Base-by-base conservation (phyloP, 192 early-diverging fungal genomes). In the Endogone sp. region DNA sequence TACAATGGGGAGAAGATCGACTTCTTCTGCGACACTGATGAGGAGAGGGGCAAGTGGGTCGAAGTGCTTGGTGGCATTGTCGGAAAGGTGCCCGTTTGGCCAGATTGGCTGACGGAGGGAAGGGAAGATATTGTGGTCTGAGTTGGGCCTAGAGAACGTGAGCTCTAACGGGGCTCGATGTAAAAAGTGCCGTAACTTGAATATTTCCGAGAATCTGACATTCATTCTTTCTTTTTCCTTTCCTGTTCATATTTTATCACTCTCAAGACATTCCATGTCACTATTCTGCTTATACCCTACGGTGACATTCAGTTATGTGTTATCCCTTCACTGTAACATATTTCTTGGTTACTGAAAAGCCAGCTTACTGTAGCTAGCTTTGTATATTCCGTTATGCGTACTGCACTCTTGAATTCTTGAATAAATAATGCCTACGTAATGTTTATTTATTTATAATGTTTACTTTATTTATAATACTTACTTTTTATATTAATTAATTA, bases 1-100 rank as follows among this genome's bases (percentile, higher is more conserved):
- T 37, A 29, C 3, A 67, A 71, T 22, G 74, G 74, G 10, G 60
- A 70, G 6, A 65, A 62, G 13, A 75, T 75, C 26, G 74, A 75
- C 2, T 75, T 75, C 65, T 75, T 66, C 27, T 69, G 67, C 32
- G 74, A 75, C 29, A 70, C 60, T 11, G 26, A 54, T 1, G n/a
- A 29, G 2, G 74, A 75, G 23, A 31, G 65, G 11, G 29, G 66
- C 10, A 31, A 56, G 28, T 75, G 74, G 74, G 32, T 71, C 3
- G 57, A 66, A 56, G 63, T 75, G 2, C 30, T 75, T 16, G 16
- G 37, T 16, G 37, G 37, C 37, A 16, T 49, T 49, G 16, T 49
- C 37, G 37, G 37, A 49, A 49, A 49, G 37, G 37, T 49, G 6
- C 37, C 37, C 37, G 37, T 49, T 16, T 49, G 37, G 37, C 37